A percentile compares a stretch with the other conserved stretches of the same genome.
Evolutionary conservation across 1,284 basidiomycete genomes (phyloP).

Genomic region (Inonotus hispidus): DNA sequence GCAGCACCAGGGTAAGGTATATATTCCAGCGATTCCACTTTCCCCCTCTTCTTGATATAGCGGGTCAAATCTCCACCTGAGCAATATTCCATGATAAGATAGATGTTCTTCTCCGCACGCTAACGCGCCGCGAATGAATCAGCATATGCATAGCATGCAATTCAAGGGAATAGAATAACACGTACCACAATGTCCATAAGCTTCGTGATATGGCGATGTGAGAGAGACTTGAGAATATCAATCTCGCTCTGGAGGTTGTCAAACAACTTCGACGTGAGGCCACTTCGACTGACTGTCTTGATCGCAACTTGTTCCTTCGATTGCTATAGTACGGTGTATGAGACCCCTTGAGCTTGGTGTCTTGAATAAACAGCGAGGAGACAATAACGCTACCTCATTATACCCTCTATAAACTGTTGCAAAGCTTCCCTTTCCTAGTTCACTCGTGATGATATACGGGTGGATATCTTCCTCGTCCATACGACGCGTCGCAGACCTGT

Average conservation of each 20-base stretch:
- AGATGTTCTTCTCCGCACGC: conserved; percentile 92
- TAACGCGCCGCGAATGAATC: conserved; percentile 28
- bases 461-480: conserved; percentile 59
- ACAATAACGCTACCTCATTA: conserved; percentile 58
- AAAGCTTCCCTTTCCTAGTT: conserved; percentile 88
- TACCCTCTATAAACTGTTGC: conserved; percentile 95
- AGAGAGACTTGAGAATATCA: conserved; percentile 90
- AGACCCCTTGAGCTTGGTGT: neutral
- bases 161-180: conserved; percentile 13
- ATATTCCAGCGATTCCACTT: conserved; percentile 82
- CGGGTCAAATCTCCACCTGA: conserved; percentile 92
- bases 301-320: conserved; percentile 80
- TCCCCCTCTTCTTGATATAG: conserved; percentile 93
- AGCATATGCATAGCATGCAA: conserved; percentile 7
- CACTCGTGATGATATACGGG: conserved; percentile 67
- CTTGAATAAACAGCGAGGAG: neutral
- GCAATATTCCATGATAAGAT: conserved; percentile 98
- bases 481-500: conserved; percentile 5
- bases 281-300: conserved; percentile 90
- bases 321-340: conserved; percentile 42
- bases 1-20: conserved; percentile 60
- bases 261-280: conserved; percentile 87
- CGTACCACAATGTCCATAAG: conserved; percentile 87
- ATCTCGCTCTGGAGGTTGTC: conserved; percentile 98
- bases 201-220: conserved; percentile 90